Base-by-base conservation (phyloP, 805 yeast genomes). In the Lipomyces mesembrius region DNA sequence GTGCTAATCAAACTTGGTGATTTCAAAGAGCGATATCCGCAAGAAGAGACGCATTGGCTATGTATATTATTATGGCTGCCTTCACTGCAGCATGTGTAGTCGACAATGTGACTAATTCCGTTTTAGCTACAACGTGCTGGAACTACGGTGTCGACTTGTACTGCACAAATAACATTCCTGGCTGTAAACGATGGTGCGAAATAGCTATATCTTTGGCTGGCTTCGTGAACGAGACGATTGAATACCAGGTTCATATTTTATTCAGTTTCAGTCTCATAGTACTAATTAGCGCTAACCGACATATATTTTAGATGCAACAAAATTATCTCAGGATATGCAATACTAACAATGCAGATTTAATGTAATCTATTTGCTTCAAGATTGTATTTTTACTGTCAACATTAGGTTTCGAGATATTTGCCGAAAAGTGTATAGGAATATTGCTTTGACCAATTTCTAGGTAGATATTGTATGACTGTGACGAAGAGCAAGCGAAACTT, bases 131-230 rank as follows among this genome's bases (percentile, higher is more conserved):
- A 6, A 60, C 70, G 25, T 57, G 62, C 49, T 67, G 71, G 68
- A 67, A 67, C 51, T 57, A 54, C 37, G 71, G 68, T 11, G 60
- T 67, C 37, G 71, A 67, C 59, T n/a, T 64, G 57, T 59, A 58
- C 37, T 46, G 64, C 49, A 29, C 55, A 34, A 59, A 61, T 55
- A 59, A 65, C 29, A 29, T 63, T 25, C 25, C 43, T 14, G 65
- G 61, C 7, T 65, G 69, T 46, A 62, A 65, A 49, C 61, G 54
- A 12, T 67, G 70, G 70, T 60, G 69, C 25, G 70, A 64, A 29
- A 56, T 63, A n/a, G 70, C 70, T 25, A 61, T 67, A 20, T 62
- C 55, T 35, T 52, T 67, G 7, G 63, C 67, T 1, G 57, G 65
- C 4, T 34, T 51, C 49, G 55, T 67, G 29, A 63, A 55, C 35